Base-by-base conservation (phyloP, 2,329 filamentous ascomycete species). In the Fusarium miscanthi region DNA sequence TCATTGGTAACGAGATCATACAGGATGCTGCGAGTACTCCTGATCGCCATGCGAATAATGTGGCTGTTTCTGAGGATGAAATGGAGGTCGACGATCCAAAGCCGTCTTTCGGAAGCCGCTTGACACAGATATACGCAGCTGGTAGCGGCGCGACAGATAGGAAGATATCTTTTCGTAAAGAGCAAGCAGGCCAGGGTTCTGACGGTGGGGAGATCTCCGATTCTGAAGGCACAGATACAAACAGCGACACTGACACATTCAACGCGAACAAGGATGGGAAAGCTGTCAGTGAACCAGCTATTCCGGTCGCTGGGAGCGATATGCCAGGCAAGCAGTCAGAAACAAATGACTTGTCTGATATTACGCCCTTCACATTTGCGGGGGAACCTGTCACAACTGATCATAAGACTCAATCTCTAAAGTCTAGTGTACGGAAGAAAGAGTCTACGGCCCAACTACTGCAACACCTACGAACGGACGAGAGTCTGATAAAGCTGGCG, bases 341-440 rank as follows among this genome's bases (percentile, higher is more conserved):
- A 35, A 21, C 35, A 2, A 40, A 41, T n/a, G 12, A 38, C 16
- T 49, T 35, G 7, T 23, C 52, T 23, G 46, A 46, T 35, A 63
- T 40, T 46, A 30, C 54, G 45, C n/a, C 14, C 33, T 41, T 53
- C 11, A 37, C 31, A 21, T n/a, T 17, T 6, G 19, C 38, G 3
- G 27, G 7, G 27, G 59, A 52, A 21, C n/a, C 45, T 74, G 80
- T 78, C 3, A 81, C 85, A 58, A 84, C 79, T 80, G 72, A 77
- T 17, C 65, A 67, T 9, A 74, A 63, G 46, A 68, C 52, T 21
- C 73, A 69, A 14, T 48, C 61, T 30, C 51, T 70, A 13, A 76
- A 69, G 63, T 40, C 62, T 41, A 59, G 66, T 21, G 48, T 63
- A 16, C 77, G 77, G 27, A 78, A 74, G 59, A 76, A 69, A 48